A percentile compares a stretch with the other conserved stretches of the same genome.
Evolutionary conservation across 2,329 filamentous ascomycete genomes (phyloP).

Genomic region (Paracoccidioides brasiliensis): DNA sequence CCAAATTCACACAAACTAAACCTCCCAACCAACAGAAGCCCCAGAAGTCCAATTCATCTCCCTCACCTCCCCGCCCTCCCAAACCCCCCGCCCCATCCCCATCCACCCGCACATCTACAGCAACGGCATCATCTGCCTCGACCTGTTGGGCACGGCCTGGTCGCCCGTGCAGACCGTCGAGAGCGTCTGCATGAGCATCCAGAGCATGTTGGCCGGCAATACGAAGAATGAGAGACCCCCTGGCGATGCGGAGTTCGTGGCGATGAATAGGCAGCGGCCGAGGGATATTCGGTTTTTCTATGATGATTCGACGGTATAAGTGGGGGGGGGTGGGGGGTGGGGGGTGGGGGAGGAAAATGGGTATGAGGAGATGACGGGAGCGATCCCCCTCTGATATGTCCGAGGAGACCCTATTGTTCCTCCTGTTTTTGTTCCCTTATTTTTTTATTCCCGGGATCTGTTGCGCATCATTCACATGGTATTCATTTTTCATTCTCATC

Average conservation of each 20-base stretch:
- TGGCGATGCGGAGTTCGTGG: slow-evolving; percentile 81
- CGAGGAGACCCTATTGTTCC: too few species aligned
- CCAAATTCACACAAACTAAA: neutral
- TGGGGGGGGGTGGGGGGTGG: neutral
- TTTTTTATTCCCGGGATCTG: neutral
- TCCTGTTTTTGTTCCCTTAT: neutral
- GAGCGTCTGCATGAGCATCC: slow-evolving; percentile 90
- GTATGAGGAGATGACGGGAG: too few species aligned
- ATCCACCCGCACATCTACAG: slow-evolving; percentile 97
- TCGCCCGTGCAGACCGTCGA: slow-evolving; percentile 94
- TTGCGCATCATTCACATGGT: too few species aligned
- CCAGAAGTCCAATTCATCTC: slow-evolving; percentile 85
- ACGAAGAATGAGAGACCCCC: slow-evolving; percentile 79
- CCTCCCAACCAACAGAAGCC: slow-evolving; percentile 48
- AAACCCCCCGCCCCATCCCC: slow-evolving; percentile 51
- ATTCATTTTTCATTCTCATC: too few species aligned
- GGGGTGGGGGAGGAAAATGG: neutral
- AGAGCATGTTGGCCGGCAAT: slow-evolving; percentile 97
- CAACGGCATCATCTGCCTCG: slow-evolving; percentile 96
- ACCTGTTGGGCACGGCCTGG: slow-evolving; percentile 80
- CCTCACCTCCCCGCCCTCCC: slow-evolving; percentile 38
- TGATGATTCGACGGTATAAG: slow-evolving; percentile 67
- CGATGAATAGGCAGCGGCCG: slow-evolving; percentile 62
- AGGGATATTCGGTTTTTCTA: slow-evolving; percentile 89
- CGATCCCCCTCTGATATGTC: too few species aligned